These are phyloP conservation scores for Puccinia triticina DNA, from an alignment of 1,284 basidiomycete genomes.

Conservation along the genomic window DNA sequence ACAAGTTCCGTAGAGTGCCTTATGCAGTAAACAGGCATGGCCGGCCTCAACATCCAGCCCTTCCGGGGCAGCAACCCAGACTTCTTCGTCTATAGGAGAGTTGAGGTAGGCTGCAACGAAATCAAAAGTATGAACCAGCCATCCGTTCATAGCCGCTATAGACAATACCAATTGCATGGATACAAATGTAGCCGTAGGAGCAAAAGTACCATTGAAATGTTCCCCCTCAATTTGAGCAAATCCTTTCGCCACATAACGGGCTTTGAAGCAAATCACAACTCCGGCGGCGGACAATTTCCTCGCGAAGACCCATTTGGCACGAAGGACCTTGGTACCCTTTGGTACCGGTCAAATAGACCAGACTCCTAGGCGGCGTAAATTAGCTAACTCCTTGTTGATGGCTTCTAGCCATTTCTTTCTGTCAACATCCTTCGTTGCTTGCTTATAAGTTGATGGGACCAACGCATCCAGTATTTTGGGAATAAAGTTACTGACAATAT, in stretches of 20 bases:
- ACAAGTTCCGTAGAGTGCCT: slow-evolving; percentile 9
- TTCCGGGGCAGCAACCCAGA: too few relatives aligned
- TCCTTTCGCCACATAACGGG: not conserved
- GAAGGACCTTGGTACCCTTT: not conserved
- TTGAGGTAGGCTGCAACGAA: not conserved
- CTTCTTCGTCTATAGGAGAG: slow-evolving; percentile 11
- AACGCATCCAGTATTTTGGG: not conserved
- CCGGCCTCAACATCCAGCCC: too few relatives aligned
- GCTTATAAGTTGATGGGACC: not conserved
- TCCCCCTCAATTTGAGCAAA: not conserved
- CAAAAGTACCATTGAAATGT: not conserved
- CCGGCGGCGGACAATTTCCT: not conserved
- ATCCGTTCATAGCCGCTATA: not conserved
- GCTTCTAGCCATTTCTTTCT: not conserved
- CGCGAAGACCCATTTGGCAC: slow-evolving; percentile 5
- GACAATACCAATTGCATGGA: not conserved
- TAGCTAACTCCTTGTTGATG: not conserved
- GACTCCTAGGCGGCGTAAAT: not conserved
- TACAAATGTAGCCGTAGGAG: too few relatives aligned
- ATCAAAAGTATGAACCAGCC: slow-evolving; percentile 15
- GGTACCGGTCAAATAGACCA: not conserved
- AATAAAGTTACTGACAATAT: too few relatives aligned
- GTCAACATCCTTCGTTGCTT: too few relatives aligned
- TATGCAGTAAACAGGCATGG: too few relatives aligned
- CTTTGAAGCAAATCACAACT: not conserved